These are phyloP conservation scores for Strobilomyces echinocephalus DNA, from an alignment of 768 basidiomycete species.

Conservation along the genomic window DNA sequence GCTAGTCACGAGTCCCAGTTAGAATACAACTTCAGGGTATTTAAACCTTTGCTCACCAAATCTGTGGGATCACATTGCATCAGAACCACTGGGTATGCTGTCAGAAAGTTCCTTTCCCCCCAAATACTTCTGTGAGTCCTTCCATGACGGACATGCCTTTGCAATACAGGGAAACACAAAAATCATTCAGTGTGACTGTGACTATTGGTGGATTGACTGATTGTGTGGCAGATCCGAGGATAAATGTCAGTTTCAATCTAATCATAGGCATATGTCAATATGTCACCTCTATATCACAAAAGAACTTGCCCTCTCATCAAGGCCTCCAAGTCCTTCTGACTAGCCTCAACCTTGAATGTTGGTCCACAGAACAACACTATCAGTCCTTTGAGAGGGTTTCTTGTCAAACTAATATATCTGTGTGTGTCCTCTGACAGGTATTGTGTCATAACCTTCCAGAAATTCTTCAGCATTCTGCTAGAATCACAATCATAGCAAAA, in stretches of 20 bases:
- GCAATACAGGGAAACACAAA: background rate
- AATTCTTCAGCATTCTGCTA: background rate
- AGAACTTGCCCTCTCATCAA: background rate
- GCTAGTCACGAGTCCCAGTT: background rate
- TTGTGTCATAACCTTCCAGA: background rate
- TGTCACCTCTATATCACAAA: background rate
- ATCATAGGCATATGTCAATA: background rate
- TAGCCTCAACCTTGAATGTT: background rate
- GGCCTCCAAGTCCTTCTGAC: background rate
- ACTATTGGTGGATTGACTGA: background rate
- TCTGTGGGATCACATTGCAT: background rate
- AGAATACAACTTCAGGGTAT: background rate
- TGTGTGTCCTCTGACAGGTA: background rate
- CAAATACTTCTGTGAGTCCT: background rate
- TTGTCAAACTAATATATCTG: background rate
- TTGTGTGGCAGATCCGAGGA: background rate
- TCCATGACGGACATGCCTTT: background rate
- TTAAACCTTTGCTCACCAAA: background rate
- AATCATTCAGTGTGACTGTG: background rate
- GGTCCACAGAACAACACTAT: background rate
- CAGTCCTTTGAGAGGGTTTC: background rate
- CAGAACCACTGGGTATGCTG: background rate
- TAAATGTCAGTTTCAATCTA: background rate
- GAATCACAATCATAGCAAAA: background rate
- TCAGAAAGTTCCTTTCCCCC: background rate